Conservation (phyloP, 176 grass and related monocot species). For the Hordeum vulgare region MorexV3_pseudomolecules_assembly NC_058523.1:364689567-364690066, state of each 20-base stretch:
- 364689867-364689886: background rate
- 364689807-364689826: background rate
- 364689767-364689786: background rate
- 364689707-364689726: background rate
- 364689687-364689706: background rate
- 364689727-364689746: background rate
- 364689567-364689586: background rate
- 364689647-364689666: background rate
- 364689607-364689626: background rate
- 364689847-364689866: background rate
- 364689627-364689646: background rate
- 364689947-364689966: slow-evolving; percentile 13
- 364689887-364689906: background rate
- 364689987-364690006: slow-evolving; percentile 18
- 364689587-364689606: background rate
- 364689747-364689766: background rate
- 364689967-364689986: slow-evolving; percentile 18
- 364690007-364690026: slow-evolving; percentile 47
- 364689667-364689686: background rate
- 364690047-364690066: slow-evolving; percentile 40
- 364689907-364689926: slow-evolving; percentile 35
- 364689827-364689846: background rate
- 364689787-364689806: background rate
- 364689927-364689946: slow-evolving; percentile 39
- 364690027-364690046: background rate